A percentile compares a stretch with the other conserved stretches of the same genome.
These are phyloP conservation scores for Elongisporangium undulatum DNA, from an alignment of 352 stramenopile genomes.

Conservation along the genomic window DNA sequence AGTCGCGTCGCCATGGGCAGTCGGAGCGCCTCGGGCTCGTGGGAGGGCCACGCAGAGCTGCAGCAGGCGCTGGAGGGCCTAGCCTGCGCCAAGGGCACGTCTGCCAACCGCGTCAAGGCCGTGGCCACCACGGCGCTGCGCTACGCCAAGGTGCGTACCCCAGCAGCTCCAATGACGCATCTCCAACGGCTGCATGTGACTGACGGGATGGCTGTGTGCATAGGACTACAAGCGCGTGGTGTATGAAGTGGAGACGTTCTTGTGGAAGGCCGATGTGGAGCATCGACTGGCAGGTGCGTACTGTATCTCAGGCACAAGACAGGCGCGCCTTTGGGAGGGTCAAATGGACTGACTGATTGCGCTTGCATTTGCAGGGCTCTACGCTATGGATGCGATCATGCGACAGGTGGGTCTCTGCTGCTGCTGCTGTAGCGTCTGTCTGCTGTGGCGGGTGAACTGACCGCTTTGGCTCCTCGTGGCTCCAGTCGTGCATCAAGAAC, in stretches of 20 bases:
- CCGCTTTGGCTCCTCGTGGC: not conserved
- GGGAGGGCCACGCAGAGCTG: slow-evolving; percentile 69
- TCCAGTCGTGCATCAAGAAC: slow-evolving; percentile 32
- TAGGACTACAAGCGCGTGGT: slow-evolving; percentile 88
- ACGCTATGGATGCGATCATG: slow-evolving; percentile 83
- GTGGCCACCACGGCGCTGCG: slow-evolving; percentile 67
- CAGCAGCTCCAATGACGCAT: not conserved
- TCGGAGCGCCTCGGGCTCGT: slow-evolving; percentile 16
- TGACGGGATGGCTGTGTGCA: not conserved
- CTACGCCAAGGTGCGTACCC: slow-evolving; percentile 53
- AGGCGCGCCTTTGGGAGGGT: too few species aligned
- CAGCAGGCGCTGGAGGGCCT: slow-evolving; percentile 63
- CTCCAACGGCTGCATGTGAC: not conserved
- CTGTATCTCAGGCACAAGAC: not conserved
- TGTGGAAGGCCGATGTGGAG: slow-evolving; percentile 82
- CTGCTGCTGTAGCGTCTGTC: slow-evolving; percentile 1
- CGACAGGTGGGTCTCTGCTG: slow-evolving; percentile 31
- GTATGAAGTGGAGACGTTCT: slow-evolving; percentile 78
- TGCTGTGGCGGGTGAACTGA: slow-evolving; percentile 2
- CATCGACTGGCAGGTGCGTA: slow-evolving; percentile 65
- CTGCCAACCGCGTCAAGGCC: slow-evolving; percentile 64
- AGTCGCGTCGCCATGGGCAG: slow-evolving; percentile 2
- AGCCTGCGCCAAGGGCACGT: slow-evolving; percentile 75
- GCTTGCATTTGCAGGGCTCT: slow-evolving; percentile 38
- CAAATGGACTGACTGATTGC: too few species aligned